Conservation (phyloP, 1,284 basidiomycete genomes). For the Schizophyllum commune region DNA sequence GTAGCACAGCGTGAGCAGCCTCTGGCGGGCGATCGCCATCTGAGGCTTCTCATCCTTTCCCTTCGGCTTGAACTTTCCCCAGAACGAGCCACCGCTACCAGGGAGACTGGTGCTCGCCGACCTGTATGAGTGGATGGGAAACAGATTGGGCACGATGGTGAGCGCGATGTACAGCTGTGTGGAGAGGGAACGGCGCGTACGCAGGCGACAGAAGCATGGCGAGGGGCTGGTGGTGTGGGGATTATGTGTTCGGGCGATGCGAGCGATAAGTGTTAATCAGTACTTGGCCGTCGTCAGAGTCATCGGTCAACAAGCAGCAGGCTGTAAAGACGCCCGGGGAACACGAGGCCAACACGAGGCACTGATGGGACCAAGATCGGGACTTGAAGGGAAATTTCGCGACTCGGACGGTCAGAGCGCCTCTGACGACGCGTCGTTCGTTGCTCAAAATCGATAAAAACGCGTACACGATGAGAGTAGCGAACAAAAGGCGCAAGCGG, state of each 20-base stretch:
- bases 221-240: constrained; percentile 15
- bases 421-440: neutral
- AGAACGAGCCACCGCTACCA: constrained; percentile 39
- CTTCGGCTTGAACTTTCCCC: constrained; percentile 66
- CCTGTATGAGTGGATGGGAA: constrained; percentile 34
- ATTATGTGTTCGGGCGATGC: constrained; percentile 2
- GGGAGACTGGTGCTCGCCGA: constrained; percentile 58
- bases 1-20: constrained; percentile 72
- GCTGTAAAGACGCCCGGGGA: constrained; percentile 11
- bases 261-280: neutral
- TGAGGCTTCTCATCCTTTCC: constrained; percentile 49
- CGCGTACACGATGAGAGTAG: neutral
- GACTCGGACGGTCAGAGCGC: constrained; percentile 13
- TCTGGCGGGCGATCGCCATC: constrained; percentile 59
- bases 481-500: neutral
- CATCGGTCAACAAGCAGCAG: constrained; percentile 18
- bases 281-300: constrained; percentile 17
- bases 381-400: constrained; percentile 10
- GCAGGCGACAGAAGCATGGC: constrained; percentile 72
- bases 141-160: constrained; percentile 19
- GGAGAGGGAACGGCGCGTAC: constrained; percentile 36
- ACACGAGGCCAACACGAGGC: constrained; percentile 45
- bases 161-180: neutral
- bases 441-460: neutral
- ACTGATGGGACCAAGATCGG: constrained; percentile 10